Base-by-base conservation (phyloP, 208 protist genomes). In the Angomonas desouzai region DNA sequence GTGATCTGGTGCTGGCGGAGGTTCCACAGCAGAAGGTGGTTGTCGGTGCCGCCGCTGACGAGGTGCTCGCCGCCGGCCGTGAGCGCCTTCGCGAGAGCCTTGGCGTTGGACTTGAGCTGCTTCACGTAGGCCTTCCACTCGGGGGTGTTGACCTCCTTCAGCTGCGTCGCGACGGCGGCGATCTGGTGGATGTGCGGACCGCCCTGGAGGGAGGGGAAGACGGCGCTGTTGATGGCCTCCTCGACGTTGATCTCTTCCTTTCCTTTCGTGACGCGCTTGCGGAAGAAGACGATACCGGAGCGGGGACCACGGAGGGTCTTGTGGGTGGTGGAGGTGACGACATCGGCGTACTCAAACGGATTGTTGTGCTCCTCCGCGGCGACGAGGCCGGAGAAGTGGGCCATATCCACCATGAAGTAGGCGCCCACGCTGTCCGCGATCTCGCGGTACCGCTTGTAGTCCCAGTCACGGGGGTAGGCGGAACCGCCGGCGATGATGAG, bases 311-410 rank as follows among this genome's bases (percentile, higher is more conserved):
- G 91, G 1, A 99, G 85, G 25, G 98, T 98, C 90, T 99, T 99
- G 93, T 99, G 99, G 28, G 98, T 99, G 28, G 98, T 99, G n/a
- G 98, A 98, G n/a, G 98, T 99, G 32, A 99, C 99, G 33, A 99
- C 77, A 81, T 99, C 98, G 40, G 85, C 97, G 72, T 89, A 91
- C 3, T 91, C 76, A 69, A 99, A 99, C 7, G 98, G 98, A 18
- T 68, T 77, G 48, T 81, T 64, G 36, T 90, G 69, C 36, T 85
- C 76, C 20, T 91, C 74, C 29, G 92, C 87, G 0, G 97, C 94
- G 28, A 99, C 90, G 13, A 98, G 82, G 22, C 97, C 97, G 25
- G 83, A 81, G 43, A 96, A 98, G 87, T 99, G 98, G 13, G 98
- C 98, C 97, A 99, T 99, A 84, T 99, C 98, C 70, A 91, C 86